Base-by-base conservation (phyloP, 805 yeast genomes). In the Candida saitoana region DNA sequence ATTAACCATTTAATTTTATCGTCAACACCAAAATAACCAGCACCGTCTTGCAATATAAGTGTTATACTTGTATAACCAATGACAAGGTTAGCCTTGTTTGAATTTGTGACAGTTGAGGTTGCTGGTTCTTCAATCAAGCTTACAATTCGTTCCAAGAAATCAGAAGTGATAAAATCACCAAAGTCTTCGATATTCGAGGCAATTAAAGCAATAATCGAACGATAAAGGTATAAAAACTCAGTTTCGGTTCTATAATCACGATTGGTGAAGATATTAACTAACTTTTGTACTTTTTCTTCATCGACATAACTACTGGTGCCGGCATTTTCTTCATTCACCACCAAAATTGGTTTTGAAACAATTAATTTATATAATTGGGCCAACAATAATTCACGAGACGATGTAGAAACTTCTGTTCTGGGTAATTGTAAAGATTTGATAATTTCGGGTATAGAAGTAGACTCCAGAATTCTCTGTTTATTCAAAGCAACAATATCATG, bases 141-240 rank as follows among this genome's bases (percentile, higher is more conserved):
- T 42, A 54, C 54, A 14, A 69, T 50, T 20, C 47, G 43, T 3
- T 36, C 45, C 32, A 64, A 42, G 39, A 69, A 59, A 19, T 63
- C 73, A 2, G 59, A 49, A 25, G 62, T 52, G 4, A 59, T 60
- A 37, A 66, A 56, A 14, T 51, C 60, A 18, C 77, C 72, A 44
- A 74, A 73, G 41, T 76, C 80, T 40, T 77, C 81, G 8, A 73
- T 61, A 48, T 76, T 76, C 38, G 77, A 68, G n/a, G 67, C 65
- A 16, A 69, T 57, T 42, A 76, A 63, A 1, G 74, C 73, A 22
- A 68, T 58, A 12, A 65, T 44, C 9, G 74, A 64, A 43, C 77
- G 50, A 49, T 43, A 67, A 34, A 76, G 56, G 20, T 69, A 58
- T 30, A 69, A 52, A 38, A 67, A 69, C 48, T 76, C 80, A 29